Percentiles rank a stretch among this genome's conserved stretches.
These are phyloP conservation scores for Endothia cerciana DNA, from an alignment of 2,329 filamentous ascomycete species.

Conservation along the genomic window DNA sequence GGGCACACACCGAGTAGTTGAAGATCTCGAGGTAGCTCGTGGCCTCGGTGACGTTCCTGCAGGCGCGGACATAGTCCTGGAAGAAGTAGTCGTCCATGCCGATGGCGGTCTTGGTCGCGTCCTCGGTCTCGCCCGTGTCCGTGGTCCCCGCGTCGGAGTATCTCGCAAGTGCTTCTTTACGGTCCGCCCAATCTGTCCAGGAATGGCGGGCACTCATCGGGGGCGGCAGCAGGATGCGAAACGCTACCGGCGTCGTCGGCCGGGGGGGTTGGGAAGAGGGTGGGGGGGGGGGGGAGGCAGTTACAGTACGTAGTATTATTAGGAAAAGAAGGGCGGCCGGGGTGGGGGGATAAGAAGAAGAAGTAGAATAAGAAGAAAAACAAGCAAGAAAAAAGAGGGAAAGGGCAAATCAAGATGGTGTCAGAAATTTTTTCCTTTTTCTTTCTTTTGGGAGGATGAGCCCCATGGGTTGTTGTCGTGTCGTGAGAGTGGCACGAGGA, in stretches of 20 bases:
- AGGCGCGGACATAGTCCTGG: slow-evolving; percentile 50
- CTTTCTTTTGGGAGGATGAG: no score
- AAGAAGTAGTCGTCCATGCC: slow-evolving; percentile 65
- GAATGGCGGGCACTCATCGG: slow-evolving; percentile 13
- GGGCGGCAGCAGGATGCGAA: not conserved
- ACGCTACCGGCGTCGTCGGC: no score
- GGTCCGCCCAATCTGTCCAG: slow-evolving; percentile 15
- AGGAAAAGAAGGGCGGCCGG: no score
- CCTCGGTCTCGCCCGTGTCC: slow-evolving; percentile 7
- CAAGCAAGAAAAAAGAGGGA: not conserved
- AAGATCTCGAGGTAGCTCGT: slow-evolving; percentile 62
- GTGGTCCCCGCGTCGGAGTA: slow-evolving; percentile 7
- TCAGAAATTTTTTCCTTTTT: no score
- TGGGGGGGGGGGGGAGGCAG: no score
- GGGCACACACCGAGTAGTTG: slow-evolving; percentile 61
- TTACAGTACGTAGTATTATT: no score
- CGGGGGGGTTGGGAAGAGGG: not conserved
- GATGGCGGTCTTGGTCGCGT: not conserved
- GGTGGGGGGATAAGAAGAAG: not conserved
- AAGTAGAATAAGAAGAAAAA: not conserved
- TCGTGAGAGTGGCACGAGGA: no score
- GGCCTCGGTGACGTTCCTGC: slow-evolving; percentile 52
- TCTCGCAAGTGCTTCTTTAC: slow-evolving; percentile 7
- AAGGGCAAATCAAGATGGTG: no score
- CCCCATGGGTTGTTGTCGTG: no score